phyloP scores from a whole-genome alignment of 345 rosid genomes.

The Lumnitzera racemosa region DNA sequence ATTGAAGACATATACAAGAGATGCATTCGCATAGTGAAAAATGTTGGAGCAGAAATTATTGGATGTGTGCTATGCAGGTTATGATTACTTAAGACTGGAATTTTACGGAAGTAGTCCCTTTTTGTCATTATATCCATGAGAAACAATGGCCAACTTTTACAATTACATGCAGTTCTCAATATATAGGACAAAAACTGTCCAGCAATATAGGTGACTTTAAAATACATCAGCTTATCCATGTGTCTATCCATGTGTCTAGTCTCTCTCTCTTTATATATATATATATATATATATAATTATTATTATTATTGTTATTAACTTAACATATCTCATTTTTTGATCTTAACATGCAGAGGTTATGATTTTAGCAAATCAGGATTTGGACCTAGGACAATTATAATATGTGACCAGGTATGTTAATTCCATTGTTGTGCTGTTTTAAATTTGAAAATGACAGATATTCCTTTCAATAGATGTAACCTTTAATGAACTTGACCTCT shows the following conservation, averaged over 20 bases:
- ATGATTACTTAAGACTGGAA: background rate
- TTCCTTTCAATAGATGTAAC: background rate
- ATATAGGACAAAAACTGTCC: no score
- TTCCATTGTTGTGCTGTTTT: background rate
- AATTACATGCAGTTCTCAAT: background rate
- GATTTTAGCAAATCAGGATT: constrained; percentile 91
- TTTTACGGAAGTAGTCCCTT: background rate
- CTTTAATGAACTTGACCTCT: background rate
- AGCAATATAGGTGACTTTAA: background rate
- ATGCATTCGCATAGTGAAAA: constrained; percentile 87
- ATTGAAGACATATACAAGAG: constrained; percentile 69
- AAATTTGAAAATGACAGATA: background rate
- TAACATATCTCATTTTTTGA: constrained; percentile 2
- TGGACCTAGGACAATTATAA: constrained; percentile 87
- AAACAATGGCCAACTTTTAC: background rate
- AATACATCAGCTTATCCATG: background rate
- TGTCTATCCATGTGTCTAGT: no score
- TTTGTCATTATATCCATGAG: background rate
- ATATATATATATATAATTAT: background rate
- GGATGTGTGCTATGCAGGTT: constrained; percentile 94
- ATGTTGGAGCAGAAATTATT: constrained; percentile 60
- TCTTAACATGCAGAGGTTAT: constrained; percentile 43
- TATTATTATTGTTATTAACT: no score
- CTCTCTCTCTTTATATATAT: constrained; percentile 2
- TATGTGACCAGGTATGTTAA: constrained; percentile 84